Percentiles rank a stretch among this genome's conserved stretches.
phyloP scores from a whole-genome alignment of 208 protist species.

The Kentomonas sorsogonicus region DNA sequence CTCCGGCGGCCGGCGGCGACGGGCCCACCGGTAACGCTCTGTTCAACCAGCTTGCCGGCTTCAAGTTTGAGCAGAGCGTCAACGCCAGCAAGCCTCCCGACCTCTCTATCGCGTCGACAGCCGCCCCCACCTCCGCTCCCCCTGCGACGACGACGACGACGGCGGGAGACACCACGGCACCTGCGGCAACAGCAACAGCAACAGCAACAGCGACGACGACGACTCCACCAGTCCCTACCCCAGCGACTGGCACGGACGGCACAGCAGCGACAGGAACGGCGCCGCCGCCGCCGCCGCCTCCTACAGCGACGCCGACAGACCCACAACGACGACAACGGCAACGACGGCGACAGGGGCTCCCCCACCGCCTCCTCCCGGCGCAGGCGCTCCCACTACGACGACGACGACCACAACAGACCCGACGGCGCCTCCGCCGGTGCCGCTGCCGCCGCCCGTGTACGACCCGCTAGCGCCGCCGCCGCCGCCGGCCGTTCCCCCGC shows the following conservation, averaged over 20 bases:
- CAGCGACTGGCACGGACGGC: too few species aligned
- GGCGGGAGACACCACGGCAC: too few species aligned
- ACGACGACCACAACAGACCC: not conserved
- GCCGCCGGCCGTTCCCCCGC: not conserved
- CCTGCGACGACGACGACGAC: not conserved
- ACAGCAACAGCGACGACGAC: too few species aligned
- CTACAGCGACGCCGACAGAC: too few species aligned
- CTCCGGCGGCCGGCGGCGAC: too few species aligned
- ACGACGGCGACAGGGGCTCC: too few species aligned
- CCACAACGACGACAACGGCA: too few species aligned
- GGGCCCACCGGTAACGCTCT: constrained; percentile 10
- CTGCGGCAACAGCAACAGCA: not conserved
- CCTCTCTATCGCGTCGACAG: not conserved
- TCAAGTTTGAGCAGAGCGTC: constrained; percentile 12
- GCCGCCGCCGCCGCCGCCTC: too few species aligned
- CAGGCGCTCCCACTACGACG: constrained; percentile 1
- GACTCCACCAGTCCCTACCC: too few species aligned
- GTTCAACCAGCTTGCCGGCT: constrained; percentile 16
- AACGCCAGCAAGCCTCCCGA: not conserved
- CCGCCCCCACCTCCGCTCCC: not conserved
- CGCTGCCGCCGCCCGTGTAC: not conserved
- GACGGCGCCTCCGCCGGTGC: too few species aligned
- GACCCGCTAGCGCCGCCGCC: not conserved
- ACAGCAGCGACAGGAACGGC: too few species aligned
- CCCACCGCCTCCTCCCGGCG: too few species aligned